Conservation (phyloP, 2,329 filamentous ascomycete species). For the Beauveria australis region DNA sequence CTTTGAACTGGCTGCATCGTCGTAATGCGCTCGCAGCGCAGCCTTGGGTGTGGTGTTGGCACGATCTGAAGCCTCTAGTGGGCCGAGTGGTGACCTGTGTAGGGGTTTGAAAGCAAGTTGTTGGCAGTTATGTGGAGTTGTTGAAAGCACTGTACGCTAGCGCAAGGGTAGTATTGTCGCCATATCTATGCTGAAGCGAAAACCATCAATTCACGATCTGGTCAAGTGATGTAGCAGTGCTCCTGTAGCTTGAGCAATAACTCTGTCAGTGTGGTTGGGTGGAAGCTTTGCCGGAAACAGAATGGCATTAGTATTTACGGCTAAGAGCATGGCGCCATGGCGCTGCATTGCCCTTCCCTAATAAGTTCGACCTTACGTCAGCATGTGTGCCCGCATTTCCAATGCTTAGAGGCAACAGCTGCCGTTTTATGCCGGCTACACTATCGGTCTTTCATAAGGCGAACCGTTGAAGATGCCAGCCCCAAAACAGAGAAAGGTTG, state of each 20-base stretch:
- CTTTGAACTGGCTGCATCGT: background rate
- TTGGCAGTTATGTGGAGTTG: background rate
- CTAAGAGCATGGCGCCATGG: background rate
- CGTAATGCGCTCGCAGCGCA: background rate
- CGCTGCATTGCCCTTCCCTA: background rate
- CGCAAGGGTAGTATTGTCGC: background rate
- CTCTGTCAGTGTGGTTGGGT: background rate
- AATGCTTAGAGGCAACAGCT: background rate
- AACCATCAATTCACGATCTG: background rate
- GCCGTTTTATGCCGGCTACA: background rate
- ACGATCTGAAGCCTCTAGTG: background rate
- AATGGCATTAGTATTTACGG: background rate
- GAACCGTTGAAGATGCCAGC: slow-evolving; percentile 47
- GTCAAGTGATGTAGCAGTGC: background rate
- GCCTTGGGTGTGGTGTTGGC: background rate
- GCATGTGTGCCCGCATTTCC: slow-evolving; percentile 4
- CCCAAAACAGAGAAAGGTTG: slow-evolving; percentile 86
- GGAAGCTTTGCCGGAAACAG: slow-evolving; percentile 8
- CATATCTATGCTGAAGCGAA: background rate
- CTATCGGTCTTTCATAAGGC: background rate
- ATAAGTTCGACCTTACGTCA: slow-evolving; percentile 3
- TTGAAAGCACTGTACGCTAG: background rate
- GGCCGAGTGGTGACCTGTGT: background rate
- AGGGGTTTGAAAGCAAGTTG: background rate
- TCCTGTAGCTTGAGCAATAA: background rate